These are phyloP conservation scores for Salvia rosmarinus DNA, from an alignment of 257 asterid genomes.

Conservation along the genomic window DNA sequence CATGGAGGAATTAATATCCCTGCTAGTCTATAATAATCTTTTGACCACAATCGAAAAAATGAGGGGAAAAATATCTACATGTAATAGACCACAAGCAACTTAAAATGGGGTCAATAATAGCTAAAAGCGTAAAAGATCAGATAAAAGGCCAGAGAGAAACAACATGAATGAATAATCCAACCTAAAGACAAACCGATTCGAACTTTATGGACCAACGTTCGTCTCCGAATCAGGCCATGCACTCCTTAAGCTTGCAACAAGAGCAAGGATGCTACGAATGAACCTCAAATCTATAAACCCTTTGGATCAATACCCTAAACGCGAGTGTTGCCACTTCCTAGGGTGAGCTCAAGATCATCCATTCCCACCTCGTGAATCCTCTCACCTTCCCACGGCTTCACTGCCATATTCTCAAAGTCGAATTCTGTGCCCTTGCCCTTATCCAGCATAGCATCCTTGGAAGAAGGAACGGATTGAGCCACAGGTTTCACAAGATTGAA, in stretches of 20 bases:
- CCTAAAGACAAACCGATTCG: slow-evolving; percentile 30
- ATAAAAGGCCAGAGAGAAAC: slow-evolving; percentile 22
- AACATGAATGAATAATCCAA: slow-evolving; percentile 34
- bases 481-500: slow-evolving; percentile 79
- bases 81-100: slow-evolving; percentile 38
- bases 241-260: slow-evolving; percentile 10
- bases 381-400: slow-evolving; percentile 99
- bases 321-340: slow-evolving; percentile 55
- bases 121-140: slow-evolving; percentile 23
- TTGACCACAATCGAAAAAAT: slow-evolving; percentile 26
- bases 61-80: slow-evolving; percentile 34
- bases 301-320: not conserved
- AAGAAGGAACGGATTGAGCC: slow-evolving; percentile 41
- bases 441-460: slow-evolving; percentile 48
- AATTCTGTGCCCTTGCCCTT: slow-evolving; percentile 76
- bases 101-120: slow-evolving; percentile 32
- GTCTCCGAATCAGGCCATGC: slow-evolving; percentile 7
- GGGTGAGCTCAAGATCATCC: slow-evolving; percentile 92
- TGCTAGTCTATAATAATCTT: slow-evolving; percentile 32
- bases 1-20: slow-evolving; percentile 30
- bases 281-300: not conserved
- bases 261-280: not conserved
- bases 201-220: slow-evolving; percentile 18
- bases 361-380: slow-evolving; percentile 88
- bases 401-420: slow-evolving; percentile 66